Conservation (phyloP, 1,284 basidiomycete genomes). For the Cystobasidium slooffiae region DNA sequence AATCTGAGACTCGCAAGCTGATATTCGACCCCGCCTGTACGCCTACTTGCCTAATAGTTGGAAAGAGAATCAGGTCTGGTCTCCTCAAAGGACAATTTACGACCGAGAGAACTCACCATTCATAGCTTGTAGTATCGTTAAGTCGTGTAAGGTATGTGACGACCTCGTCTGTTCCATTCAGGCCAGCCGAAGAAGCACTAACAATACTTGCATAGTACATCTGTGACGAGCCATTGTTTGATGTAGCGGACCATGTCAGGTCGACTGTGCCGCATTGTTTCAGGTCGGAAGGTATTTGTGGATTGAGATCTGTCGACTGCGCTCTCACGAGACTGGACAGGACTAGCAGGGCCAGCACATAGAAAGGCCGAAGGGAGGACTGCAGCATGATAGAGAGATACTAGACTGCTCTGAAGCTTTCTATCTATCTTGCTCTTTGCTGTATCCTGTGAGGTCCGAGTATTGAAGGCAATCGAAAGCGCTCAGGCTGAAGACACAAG, state of each 20-base stretch:
- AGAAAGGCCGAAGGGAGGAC: background rate
- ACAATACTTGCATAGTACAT: constrained; percentile 21
- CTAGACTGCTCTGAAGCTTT: too few species aligned
- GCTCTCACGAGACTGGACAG: background rate
- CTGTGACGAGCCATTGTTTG: constrained; percentile 14
- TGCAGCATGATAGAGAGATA: too few species aligned
- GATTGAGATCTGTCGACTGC: constrained; percentile 11
- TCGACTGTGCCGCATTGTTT: constrained; percentile 23
- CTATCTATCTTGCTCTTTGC: too few species aligned
- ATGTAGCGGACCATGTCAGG: constrained; percentile 12
- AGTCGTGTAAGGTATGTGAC: constrained; percentile 16
- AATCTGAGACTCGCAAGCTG: constrained; percentile 10
- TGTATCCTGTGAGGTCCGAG: too few species aligned
- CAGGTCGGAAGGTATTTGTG: constrained; percentile 8
- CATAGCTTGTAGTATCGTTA: constrained; percentile 24
- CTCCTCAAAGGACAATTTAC: background rate
- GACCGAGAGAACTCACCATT: background rate
- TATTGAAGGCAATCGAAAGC: too few species aligned
- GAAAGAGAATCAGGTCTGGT: background rate
- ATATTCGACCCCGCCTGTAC: constrained; percentile 20
- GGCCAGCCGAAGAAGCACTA: background rate
- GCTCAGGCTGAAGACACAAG: too few species aligned
- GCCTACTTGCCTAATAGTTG: constrained; percentile 10
- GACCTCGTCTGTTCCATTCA: constrained; percentile 17
- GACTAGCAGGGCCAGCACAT: background rate